phyloP scores from a whole-genome alignment of 257 asterid genomes.

The Gentiana macrophylla region DNA sequence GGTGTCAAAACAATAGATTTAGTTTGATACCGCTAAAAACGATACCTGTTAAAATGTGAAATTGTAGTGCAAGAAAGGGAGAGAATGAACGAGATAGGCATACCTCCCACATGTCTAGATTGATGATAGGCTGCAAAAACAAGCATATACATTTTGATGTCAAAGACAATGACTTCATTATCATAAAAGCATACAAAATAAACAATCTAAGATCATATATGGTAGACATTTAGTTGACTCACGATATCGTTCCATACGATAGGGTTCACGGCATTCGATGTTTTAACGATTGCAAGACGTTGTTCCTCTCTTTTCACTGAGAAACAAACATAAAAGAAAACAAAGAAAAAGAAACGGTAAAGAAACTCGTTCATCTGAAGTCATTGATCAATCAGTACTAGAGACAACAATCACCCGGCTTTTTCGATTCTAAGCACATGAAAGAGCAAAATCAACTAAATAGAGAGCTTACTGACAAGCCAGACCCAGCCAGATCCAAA shows the following conservation, averaged over 20 bases:
- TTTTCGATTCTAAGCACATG: too few species aligned
- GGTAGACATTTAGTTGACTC: conserved; percentile 7
- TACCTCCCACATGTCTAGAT: conserved; percentile 42
- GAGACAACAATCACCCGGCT: background rate
- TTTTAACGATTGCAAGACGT: conserved; percentile 44
- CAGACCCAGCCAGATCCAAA: conserved; percentile 96
- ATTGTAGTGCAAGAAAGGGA: background rate
- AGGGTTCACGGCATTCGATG: conserved; percentile 37
- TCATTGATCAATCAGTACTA: too few species aligned
- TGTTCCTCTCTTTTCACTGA: conserved; percentile 88
- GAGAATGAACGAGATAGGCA: conserved; percentile 1
- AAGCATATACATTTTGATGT: background rate
- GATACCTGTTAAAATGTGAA: too few species aligned
- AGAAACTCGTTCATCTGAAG: background rate
- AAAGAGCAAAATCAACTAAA: background rate
- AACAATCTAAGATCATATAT: too few species aligned
- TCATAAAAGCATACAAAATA: background rate
- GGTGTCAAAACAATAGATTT: too few species aligned
- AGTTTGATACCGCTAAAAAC: too few species aligned
- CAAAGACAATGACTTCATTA: background rate
- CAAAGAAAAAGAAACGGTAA: background rate
- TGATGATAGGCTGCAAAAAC: conserved; percentile 29
- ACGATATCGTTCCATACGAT: conserved; percentile 32
- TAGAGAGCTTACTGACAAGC: conserved; percentile 76
- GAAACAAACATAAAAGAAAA: conserved; percentile 14